Conservation (phyloP, 257 asterid species). For the Solanum chmielewskii region DNA sequence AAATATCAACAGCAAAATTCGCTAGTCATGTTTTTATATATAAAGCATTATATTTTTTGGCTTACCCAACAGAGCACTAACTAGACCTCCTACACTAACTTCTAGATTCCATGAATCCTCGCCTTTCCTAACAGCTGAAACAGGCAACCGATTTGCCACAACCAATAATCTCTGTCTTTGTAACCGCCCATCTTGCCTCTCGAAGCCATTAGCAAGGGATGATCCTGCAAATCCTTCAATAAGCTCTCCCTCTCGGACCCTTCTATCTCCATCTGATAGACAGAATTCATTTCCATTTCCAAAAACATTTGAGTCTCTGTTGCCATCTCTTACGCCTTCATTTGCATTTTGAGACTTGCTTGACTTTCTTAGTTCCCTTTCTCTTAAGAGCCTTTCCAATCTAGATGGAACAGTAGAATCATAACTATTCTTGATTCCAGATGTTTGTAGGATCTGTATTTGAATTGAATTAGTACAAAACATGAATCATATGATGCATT, state of each 20-base stretch:
- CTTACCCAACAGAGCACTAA: slow-evolving; percentile 79
- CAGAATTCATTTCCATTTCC: slow-evolving; percentile 21
- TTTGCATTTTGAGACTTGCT: slow-evolving; percentile 28
- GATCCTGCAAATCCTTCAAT: slow-evolving; percentile 25
- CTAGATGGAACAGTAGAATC: slow-evolving; percentile 39
- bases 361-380: slow-evolving; percentile 56
- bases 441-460: slow-evolving; percentile 14
- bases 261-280: slow-evolving; percentile 32
- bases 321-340: slow-evolving; percentile 37
- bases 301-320: slow-evolving; percentile 22
- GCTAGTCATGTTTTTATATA: neutral
- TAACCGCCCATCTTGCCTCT: slow-evolving; percentile 34
- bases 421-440: slow-evolving; percentile 20
- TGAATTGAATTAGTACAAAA: neutral
- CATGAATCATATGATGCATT: neutral
- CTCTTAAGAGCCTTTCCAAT: slow-evolving; percentile 65
- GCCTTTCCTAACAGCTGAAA: slow-evolving; percentile 65
- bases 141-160: slow-evolving; percentile 87
- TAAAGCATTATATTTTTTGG: neutral
- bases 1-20: neutral
- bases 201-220: slow-evolving; percentile 11
- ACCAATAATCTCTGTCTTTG: slow-evolving; percentile 60
- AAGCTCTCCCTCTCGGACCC: slow-evolving; percentile 30
- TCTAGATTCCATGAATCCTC: slow-evolving; percentile 77
- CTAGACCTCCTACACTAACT: slow-evolving; percentile 80